phyloP scores from a whole-genome alignment of 495 filamentous ascomycete genomes.

The Hypoxylon trugodes region DNA sequence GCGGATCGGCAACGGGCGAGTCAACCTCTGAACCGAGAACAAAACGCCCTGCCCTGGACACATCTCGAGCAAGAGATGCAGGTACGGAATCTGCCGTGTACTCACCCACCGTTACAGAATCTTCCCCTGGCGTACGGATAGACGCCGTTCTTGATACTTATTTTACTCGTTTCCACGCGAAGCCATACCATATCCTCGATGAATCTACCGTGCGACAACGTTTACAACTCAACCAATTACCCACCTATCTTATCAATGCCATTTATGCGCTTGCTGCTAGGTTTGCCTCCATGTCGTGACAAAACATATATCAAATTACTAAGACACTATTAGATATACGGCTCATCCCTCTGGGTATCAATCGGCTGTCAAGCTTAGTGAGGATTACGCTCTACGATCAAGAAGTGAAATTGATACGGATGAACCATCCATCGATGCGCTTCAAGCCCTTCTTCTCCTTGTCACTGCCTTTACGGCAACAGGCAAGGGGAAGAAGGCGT shows the following conservation, averaged over 20 bases:
- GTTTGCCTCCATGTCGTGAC: slow-evolving; percentile 55
- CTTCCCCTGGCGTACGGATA: slow-evolving; percentile 52
- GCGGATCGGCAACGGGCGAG: neutral
- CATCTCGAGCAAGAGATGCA: slow-evolving; percentile 30
- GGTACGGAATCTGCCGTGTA: slow-evolving; percentile 45
- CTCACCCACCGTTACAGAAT: slow-evolving; percentile 47
- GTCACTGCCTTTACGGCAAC: slow-evolving; percentile 76
- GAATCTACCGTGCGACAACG: slow-evolving; percentile 74
- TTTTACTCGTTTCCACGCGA: slow-evolving; percentile 78
- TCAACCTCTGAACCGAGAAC: slow-evolving; percentile 32
- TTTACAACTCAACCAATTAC: slow-evolving; percentile 70
- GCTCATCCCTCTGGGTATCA: slow-evolving; percentile 67
- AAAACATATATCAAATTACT: slow-evolving; percentile 7
- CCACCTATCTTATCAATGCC: slow-evolving; percentile 69
- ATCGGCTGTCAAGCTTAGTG: slow-evolving; percentile 64
- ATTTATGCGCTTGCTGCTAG: slow-evolving; percentile 76
- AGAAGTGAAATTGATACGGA: slow-evolving; percentile 77
- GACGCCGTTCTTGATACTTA: slow-evolving; percentile 77
- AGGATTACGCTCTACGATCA: slow-evolving; percentile 73
- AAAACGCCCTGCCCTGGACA: slow-evolving; percentile 39
- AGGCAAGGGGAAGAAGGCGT: slow-evolving; percentile 83
- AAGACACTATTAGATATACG: slow-evolving; percentile 63
- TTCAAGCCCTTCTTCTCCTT: slow-evolving; percentile 80
- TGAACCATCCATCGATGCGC: slow-evolving; percentile 76
- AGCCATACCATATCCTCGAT: slow-evolving; percentile 80